phyloP scores from a whole-genome alignment of 2,329 filamentous ascomycete genomes.

The Fusarium sp. region DNA sequence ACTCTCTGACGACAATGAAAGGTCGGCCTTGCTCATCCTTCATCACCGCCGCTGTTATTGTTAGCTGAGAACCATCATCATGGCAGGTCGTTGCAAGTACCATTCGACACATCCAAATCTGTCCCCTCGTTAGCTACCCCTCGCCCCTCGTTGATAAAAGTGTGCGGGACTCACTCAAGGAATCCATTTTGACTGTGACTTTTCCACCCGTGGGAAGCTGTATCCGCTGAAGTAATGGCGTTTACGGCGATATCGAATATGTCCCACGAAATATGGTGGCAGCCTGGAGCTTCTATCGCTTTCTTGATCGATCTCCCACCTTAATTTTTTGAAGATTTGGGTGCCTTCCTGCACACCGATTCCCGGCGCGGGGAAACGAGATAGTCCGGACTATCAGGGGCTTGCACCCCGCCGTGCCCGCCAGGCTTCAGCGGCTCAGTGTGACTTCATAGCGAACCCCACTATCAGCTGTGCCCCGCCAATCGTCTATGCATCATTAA shows the following conservation, averaged over 20 bases:
- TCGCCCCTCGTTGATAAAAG: constrained; percentile 43
- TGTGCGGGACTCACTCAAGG: constrained; percentile 56
- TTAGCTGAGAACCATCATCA: constrained; percentile 36
- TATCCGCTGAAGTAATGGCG: constrained; percentile 43
- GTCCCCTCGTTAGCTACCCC: constrained; percentile 56
- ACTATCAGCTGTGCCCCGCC: constrained; percentile 44
- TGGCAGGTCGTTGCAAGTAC: constrained; percentile 63
- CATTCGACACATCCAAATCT: constrained; percentile 89
- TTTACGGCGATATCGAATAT: constrained; percentile 46
- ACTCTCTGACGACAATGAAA: constrained; percentile 99
- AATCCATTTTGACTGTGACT: constrained; percentile 54
- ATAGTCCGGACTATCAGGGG: constrained; percentile 50
- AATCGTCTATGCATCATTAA: constrained; percentile 38
- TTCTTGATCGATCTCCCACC: constrained; percentile 46
- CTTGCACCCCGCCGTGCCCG: constrained; percentile 12
- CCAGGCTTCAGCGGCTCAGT: constrained; percentile 25
- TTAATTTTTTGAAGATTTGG: constrained; percentile 55
- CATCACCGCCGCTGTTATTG: constrained; percentile 76
- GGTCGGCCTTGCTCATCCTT: constrained; percentile 98
- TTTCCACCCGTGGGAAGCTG: constrained; percentile 49
- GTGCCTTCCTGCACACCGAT: constrained; percentile 50
- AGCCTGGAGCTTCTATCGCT: constrained; percentile 52
- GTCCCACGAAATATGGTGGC: constrained; percentile 47
- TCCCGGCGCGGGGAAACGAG: constrained; percentile 53
- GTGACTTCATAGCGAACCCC: constrained; percentile 49